Base-by-base conservation (phyloP, 2,329 filamentous ascomycete species). In the Rhinocladiella mackenziei region DNA sequence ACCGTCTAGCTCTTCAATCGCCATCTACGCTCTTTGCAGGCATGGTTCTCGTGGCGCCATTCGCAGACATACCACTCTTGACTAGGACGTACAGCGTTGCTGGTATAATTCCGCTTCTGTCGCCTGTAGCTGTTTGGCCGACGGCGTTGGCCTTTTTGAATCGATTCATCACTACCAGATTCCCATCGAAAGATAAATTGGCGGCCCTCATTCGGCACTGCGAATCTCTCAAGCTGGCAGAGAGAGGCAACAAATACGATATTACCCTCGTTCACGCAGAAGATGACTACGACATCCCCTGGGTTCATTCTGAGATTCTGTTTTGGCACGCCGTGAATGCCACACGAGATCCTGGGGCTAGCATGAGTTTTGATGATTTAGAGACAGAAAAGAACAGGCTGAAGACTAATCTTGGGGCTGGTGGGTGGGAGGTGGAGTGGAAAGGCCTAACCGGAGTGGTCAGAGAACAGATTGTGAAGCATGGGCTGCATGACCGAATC, bases 321-420 rank as follows among this genome's bases (percentile, higher is more conserved):
- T 78, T 75, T 54, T 75, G 74, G 73, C 67, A 77, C 49, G 75
- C 75, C 0, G 71, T 77, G 2, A 77, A 74, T 48, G 75, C 74
- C 1, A 68, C 71, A 0, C 45, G 55, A 1, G 44, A 62, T 0
- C 36, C 38, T 0, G 65, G 75, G 6, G 64, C 53, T 3, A 68
- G 64, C 25, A 26, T 48, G 33, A 43, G 15, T 26, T 48, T 48
- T 20, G 69, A 72, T 1, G 67, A 74, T 2, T 58, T 79, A 1
- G 70, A 74, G 26, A 44, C 57, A 14, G 61, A 66, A 44, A 80
- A 76, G 51, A 42, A 52, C 2, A 54, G 58, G 7, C 53, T 53
- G 2, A 73, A 60, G 51, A 56, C 55, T 3, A 61, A 68, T 18
- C 56, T 74, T 4, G 75, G 73, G 2, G 63, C 67, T 32, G 75